Conservation (phyloP, 495 filamentous ascomycete species). For the Amniculicola lignicola region DNA sequence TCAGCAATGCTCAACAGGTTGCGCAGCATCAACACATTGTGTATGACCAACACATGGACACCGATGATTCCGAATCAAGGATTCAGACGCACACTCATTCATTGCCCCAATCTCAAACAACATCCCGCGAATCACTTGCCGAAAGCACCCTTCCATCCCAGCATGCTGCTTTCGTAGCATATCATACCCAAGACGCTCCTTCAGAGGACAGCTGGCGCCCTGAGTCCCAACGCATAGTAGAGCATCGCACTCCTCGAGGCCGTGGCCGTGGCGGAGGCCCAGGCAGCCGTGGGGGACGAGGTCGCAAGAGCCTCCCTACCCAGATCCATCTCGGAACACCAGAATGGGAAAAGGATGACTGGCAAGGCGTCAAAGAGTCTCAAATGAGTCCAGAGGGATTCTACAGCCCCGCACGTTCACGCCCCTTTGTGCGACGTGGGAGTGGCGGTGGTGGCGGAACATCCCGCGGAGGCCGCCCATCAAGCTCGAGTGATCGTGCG, state of each 20-base stretch:
- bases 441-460: constrained; percentile 27
- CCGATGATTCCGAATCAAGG: constrained; percentile 29
- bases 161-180: constrained; percentile 29
- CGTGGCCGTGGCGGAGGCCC: constrained; percentile 32
- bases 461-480: constrained; percentile 16
- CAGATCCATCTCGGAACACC: constrained; percentile 34
- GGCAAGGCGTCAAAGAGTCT: constrained; percentile 29
- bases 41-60: constrained; percentile 31
- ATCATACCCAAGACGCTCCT: constrained; percentile 33
- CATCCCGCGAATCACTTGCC: constrained; percentile 15
- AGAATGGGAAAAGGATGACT: constrained; percentile 40
- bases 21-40: constrained; percentile 14
- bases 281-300: constrained; percentile 37
- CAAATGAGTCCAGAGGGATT: constrained; percentile 38
- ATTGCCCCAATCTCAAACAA: constrained; percentile 24
- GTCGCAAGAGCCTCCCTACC: constrained; percentile 24
- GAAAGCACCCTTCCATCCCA: constrained; percentile 15
- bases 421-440: constrained; percentile 31
- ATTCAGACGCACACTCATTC: constrained; percentile 25
- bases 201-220: constrained; percentile 40
- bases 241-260: constrained; percentile 22
- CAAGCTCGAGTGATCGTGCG: constrained; percentile 20
- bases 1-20: constrained; percentile 15
- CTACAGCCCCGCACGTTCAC: constrained; percentile 26
- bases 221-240: constrained; percentile 35